Base-by-base conservation (phyloP, 192 early-diverging fungal species). In the Coemansia sp. region DNA sequence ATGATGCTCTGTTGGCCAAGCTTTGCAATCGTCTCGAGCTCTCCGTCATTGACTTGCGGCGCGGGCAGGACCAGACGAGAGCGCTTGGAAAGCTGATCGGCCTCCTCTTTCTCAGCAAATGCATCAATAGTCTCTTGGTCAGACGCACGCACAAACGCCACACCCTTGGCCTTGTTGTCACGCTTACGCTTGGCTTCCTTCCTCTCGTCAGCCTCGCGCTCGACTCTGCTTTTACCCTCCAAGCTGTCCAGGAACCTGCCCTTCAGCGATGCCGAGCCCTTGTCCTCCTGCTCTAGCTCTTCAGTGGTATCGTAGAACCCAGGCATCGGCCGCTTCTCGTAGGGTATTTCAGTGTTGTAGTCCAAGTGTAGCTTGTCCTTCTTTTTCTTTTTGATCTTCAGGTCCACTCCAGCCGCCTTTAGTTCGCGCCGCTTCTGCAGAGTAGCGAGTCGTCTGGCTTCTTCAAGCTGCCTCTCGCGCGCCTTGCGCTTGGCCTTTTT, bases 401-500 rank as follows among this genome's bases (percentile, higher is more conserved):
- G 56, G 55, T 95, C 93, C n/a, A 99, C 91, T n/a, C 97, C 97
- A 7, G 97, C 95, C 0, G 95, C 95, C 75, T 97, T 98, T 13
- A 99, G 83, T 81, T 99, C 97, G 21, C 97, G 84, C 31, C 92
- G 80, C 82, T 99, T 99, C 77, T 99, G 97, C 28, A 99, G 70
- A 0, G 91, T 67, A 0, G 95, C 89, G 41, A 98, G 79, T 16
- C 95, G 89, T 41, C 95, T 83, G 10, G 97, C 93, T 69, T 99
- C 97, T 70, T 99, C 95, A 42, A 99, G 82, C 77, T 97, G 95
- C 64, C 96, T 88, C 77, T 99, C 97, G 64, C 97, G 88, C 12
- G 97, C 97, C 86, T 97, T 99, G 72, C 97, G 88, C 74, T 99
- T 99, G 18, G 97, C 95, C 64, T 99, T 99, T 68, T 99, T 99